Evolutionary conservation across 2,329 filamentous ascomycete genomes (phyloP).

Genomic region (Paecilomyces sp.): DNA sequence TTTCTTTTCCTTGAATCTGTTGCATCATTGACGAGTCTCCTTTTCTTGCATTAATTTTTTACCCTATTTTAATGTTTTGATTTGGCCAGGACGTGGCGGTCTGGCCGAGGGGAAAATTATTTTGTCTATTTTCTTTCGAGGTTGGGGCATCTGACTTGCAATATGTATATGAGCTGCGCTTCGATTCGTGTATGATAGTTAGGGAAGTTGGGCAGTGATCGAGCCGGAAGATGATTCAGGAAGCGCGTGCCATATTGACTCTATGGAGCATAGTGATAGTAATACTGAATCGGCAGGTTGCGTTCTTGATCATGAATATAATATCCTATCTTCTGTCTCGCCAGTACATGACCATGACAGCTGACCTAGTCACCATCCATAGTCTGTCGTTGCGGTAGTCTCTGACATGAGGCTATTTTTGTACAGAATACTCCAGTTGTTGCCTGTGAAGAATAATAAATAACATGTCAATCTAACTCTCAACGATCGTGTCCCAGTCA

Average conservation of each 20-base stretch:
- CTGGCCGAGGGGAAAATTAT: not conserved
- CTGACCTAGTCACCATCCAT: not conserved
- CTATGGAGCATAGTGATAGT: not conserved
- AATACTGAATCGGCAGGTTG: not conserved
- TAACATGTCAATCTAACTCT: not conserved
- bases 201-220: not conserved
- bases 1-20: constrained; percentile 3
- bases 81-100: not conserved
- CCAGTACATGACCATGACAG: not conserved
- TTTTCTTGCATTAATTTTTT: not conserved
- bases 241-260: not conserved
- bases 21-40: not conserved
- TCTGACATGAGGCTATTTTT: too few relatives aligned
- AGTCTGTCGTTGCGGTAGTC: not conserved
- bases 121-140: not conserved
- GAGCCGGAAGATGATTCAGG: not conserved
- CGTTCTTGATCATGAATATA: not conserved
- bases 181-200: not conserved
- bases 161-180: not conserved
- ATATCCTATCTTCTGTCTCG: too few relatives aligned
- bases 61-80: not conserved
- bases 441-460: not conserved
- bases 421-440: too few relatives aligned
- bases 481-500: not conserved
- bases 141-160: constrained; percentile 1